These are phyloP conservation scores for Puccinia hordei DNA, from an alignment of 1,284 basidiomycete genomes.

Conservation along the genomic window DNA sequence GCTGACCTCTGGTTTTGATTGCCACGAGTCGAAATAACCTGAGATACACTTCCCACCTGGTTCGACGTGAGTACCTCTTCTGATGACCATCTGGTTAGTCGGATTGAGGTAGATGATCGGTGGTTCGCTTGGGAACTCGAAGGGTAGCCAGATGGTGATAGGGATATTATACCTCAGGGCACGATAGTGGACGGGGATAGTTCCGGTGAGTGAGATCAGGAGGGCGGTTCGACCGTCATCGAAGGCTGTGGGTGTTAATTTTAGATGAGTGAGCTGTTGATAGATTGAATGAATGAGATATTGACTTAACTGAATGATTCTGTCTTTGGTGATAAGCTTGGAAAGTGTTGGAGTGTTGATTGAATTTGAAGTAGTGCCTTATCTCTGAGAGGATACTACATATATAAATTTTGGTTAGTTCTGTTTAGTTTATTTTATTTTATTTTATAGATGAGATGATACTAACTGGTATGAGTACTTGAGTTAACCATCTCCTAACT, in stretches of 20 bases:
- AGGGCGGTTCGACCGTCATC: constrained; percentile 91
- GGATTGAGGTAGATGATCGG: constrained; percentile 94
- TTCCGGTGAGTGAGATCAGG: constrained; percentile 83
- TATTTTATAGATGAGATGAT: no score
- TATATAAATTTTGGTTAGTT: no score
- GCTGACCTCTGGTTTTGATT: constrained; percentile 76
- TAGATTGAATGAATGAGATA: constrained; percentile 50
- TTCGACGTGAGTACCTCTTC: constrained; percentile 74
- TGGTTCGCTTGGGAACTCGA: constrained; percentile 75
- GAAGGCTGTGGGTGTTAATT: constrained; percentile 66
- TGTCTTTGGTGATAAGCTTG: constrained; percentile 79
- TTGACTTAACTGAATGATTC: constrained; percentile 81
- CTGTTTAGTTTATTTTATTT: background rate
- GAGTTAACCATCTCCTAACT: background rate
- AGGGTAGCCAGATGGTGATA: constrained; percentile 80
- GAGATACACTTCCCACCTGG: constrained; percentile 74
- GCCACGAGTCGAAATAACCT: constrained; percentile 76
- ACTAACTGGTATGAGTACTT: background rate
- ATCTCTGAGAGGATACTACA: constrained; percentile 58
- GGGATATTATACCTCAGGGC: constrained; percentile 87
- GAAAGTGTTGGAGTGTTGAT: constrained; percentile 66
- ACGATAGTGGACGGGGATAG: constrained; percentile 82
- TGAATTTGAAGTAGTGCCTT: constrained; percentile 70
- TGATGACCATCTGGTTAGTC: constrained; percentile 87
- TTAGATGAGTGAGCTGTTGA: background rate